A percentile compares a stretch with the other conserved stretches of the same genome.
These are phyloP conservation scores for Cyberlindnera veronae DNA, from an alignment of 805 yeast genomes.

Conservation along the genomic window DNA sequence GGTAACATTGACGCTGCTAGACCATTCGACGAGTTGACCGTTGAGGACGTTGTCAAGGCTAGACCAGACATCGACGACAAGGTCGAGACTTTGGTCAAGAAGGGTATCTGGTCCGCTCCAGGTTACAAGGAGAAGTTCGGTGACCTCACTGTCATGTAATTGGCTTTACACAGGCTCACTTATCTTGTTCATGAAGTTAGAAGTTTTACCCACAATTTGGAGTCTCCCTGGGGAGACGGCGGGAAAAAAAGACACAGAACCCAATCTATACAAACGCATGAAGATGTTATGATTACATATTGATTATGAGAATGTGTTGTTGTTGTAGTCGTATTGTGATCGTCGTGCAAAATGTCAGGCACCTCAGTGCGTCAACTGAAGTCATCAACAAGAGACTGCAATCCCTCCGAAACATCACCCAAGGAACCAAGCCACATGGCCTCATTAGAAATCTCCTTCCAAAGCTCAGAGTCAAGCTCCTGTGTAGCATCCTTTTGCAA, in stretches of 20 bases:
- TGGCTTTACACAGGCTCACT: neutral
- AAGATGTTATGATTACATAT: conserved; percentile 18
- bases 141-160: conserved; percentile 84
- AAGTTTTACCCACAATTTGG: neutral
- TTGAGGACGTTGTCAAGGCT: conserved; percentile 90
- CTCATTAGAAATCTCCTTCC: conserved; percentile 76
- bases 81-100: conserved; percentile 90
- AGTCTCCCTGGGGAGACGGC: conserved; percentile 5
- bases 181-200: conserved; percentile 1
- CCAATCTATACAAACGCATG: conserved; percentile 12
- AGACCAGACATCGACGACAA: conserved; percentile 97
- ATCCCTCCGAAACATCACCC: conserved; percentile 41
- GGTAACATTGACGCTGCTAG: conserved; percentile 94
- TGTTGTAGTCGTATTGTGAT: too few species aligned
- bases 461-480: conserved; percentile 49
- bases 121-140: conserved; percentile 99
- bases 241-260: neutral
- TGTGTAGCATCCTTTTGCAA: conserved; percentile 29
- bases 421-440: conserved; percentile 60
- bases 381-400: conserved; percentile 29
- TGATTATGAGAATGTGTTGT: too few species aligned
- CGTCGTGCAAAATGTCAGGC: too few species aligned
- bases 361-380: conserved; percentile 3
- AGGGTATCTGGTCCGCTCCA: conserved; percentile 97
- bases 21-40: conserved; percentile 95